These are phyloP conservation scores for Colletotrichum noveboracense DNA, from an alignment of 2,329 filamentous ascomycete genomes.

Conservation along the genomic window DNA sequence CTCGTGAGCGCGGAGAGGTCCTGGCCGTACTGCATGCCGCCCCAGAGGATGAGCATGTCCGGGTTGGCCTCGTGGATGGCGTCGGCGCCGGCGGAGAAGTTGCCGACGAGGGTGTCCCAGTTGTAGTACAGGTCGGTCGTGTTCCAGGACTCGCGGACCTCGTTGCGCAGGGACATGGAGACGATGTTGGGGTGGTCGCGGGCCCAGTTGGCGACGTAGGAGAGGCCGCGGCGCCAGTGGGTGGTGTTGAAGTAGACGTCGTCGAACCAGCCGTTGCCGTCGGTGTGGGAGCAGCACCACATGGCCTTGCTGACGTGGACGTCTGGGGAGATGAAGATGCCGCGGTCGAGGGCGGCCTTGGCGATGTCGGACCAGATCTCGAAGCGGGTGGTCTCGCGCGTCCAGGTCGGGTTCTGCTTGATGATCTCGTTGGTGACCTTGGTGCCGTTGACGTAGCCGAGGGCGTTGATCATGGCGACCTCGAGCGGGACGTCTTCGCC, in stretches of 20 bases:
- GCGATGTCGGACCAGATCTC: slow-evolving; percentile 36
- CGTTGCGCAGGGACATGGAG: slow-evolving; percentile 56
- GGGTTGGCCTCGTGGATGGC: slow-evolving; percentile 57
- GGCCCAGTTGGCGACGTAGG: slow-evolving; percentile 53
- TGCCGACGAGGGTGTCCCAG: slow-evolving; percentile 51
- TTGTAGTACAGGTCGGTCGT: slow-evolving; percentile 44
- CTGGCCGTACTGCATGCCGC: slow-evolving; percentile 57
- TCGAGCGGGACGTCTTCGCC: slow-evolving; percentile 43
- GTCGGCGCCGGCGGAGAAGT: slow-evolving; percentile 51
- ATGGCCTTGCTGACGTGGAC: slow-evolving; percentile 45
- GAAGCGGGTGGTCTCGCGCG: slow-evolving; percentile 56
- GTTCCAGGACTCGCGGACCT: slow-evolving; percentile 53
- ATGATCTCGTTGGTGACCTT: slow-evolving; percentile 50
- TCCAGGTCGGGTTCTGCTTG: slow-evolving; percentile 57
- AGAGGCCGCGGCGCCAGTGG: slow-evolving; percentile 60
- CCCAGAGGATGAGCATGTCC: slow-evolving; percentile 58
- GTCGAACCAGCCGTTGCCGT: slow-evolving; percentile 61
- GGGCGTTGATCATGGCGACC: slow-evolving; percentile 41
- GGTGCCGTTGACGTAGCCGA: slow-evolving; percentile 53
- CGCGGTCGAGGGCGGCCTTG: slow-evolving; percentile 24
- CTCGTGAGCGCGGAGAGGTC: slow-evolving; percentile 47
- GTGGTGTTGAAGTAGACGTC: slow-evolving; percentile 57
- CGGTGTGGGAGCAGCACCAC: slow-evolving; percentile 51
- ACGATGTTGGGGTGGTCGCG: slow-evolving; percentile 33
- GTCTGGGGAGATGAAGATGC: slow-evolving; percentile 45